Conservation (phyloP, 208 protist genomes). For the Acanthamoeba quina region DNA sequence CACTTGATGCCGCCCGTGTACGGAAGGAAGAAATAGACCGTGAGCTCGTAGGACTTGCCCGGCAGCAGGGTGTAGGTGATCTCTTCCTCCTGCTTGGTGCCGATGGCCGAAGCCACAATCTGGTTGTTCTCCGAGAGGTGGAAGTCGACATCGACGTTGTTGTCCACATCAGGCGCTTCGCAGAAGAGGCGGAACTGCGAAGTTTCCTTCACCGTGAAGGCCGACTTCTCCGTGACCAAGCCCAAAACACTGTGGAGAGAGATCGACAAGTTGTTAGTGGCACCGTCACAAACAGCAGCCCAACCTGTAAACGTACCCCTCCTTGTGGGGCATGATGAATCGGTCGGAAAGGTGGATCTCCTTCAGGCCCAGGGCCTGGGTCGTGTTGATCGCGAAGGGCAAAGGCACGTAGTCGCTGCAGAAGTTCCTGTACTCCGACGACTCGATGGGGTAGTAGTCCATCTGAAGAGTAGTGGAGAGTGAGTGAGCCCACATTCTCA, state of each 20-base stretch:
- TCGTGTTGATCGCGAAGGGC: constrained; percentile 56
- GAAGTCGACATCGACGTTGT: constrained; percentile 68
- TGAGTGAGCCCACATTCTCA: too few species aligned
- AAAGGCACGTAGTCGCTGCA: constrained; percentile 16
- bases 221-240: constrained; percentile 35
- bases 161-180: constrained; percentile 38
- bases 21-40: constrained; percentile 40
- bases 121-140: constrained; percentile 30
- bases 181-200: constrained; percentile 66
- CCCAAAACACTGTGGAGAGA: neutral
- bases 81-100: constrained; percentile 62
- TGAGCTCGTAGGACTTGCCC: constrained; percentile 20
- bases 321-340: constrained; percentile 42
- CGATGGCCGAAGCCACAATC: constrained; percentile 45
- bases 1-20: neutral
- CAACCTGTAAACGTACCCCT: neutral
- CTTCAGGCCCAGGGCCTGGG: neutral
- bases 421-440: neutral
- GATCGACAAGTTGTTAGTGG: neutral
- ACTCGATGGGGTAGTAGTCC: neutral
- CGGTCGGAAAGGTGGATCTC: constrained; percentile 50
- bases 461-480: neutral
- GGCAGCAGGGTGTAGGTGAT: constrained; percentile 41
- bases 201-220: constrained; percentile 5
- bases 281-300: neutral